Evolutionary conservation across 163 green algal species (phyloP).

Genomic region (Volvox carteri): DNA sequence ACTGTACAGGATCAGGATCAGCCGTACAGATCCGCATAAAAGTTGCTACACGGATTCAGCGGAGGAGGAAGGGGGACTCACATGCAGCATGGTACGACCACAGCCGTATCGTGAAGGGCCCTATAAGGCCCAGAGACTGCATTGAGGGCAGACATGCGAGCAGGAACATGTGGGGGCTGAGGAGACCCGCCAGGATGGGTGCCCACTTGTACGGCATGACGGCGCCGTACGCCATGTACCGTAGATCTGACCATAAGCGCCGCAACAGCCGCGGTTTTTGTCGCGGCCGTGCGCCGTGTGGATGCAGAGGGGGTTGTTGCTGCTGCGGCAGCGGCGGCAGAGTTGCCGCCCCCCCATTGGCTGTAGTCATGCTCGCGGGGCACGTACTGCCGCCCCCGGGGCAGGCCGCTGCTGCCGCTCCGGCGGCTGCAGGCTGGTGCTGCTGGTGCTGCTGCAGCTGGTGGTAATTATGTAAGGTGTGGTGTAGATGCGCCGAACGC

Average conservation of each 20-base stretch:
- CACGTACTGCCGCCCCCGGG: background rate
- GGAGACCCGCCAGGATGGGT: conserved; percentile 42
- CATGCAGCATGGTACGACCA: conserved; percentile 41
- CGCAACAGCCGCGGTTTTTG: conserved; percentile 7
- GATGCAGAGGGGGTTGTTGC: too few species aligned
- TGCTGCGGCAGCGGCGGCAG: background rate
- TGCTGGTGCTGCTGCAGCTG: background rate
- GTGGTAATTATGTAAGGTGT: background rate
- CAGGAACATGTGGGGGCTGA: conserved; percentile 53
- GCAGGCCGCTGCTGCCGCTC: background rate
- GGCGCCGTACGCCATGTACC: conserved; percentile 25
- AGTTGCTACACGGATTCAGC: too few species aligned
- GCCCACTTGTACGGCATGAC: conserved; percentile 51
- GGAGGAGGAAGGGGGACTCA: conserved; percentile 10
- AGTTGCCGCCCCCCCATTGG: too few species aligned
- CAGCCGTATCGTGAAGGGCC: conserved; percentile 24
- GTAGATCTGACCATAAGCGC: conserved; percentile 16
- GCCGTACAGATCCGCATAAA: too few species aligned
- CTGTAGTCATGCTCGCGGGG: background rate
- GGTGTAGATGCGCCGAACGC: background rate
- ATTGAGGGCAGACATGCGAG: conserved; percentile 42
- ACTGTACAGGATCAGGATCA: too few species aligned
- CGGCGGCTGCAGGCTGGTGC: background rate
- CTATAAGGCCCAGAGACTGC: conserved; percentile 36
- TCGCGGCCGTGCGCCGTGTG: background rate